Percentiles rank a stretch among this genome's conserved stretches.
phyloP scores from a whole-genome alignment of 176 grass and related monocot genomes.

The Themeda triandra region DNA sequence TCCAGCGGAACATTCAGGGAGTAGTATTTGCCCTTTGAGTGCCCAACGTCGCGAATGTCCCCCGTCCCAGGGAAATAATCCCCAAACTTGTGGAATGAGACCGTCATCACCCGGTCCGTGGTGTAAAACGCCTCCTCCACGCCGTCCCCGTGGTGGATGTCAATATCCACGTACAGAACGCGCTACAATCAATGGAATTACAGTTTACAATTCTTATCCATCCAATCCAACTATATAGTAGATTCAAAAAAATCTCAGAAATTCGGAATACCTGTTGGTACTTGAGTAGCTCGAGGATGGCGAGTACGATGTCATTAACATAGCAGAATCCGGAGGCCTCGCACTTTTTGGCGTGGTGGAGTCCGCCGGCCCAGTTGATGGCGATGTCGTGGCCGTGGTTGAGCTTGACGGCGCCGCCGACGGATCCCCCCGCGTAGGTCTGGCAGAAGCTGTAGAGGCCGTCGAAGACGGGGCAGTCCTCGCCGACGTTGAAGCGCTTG shows the following conservation, averaged over 20 bases:
- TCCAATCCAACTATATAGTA: not conserved
- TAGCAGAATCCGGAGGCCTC: slow-evolving; percentile 96
- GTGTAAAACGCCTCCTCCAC: slow-evolving; percentile 98
- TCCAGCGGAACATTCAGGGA: slow-evolving; percentile 85
- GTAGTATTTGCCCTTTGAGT: slow-evolving; percentile 78
- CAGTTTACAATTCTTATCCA: not conserved
- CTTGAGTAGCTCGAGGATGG: slow-evolving; percentile 91
- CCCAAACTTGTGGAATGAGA: slow-evolving; percentile 94
- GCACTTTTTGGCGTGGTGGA: slow-evolving; percentile 92
- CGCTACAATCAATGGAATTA: slow-evolving; percentile 38
- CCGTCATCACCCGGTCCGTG: slow-evolving; percentile 87
- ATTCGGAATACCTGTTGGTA: slow-evolving; percentile 43
- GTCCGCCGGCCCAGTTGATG: slow-evolving; percentile 93
- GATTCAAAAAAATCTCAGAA: not conserved
- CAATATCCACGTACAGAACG: slow-evolving; percentile 91
- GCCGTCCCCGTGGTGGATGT: slow-evolving; percentile 95
- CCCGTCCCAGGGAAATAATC: slow-evolving; percentile 96
- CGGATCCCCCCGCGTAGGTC: slow-evolving; percentile 81
- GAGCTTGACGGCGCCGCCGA: slow-evolving; percentile 72
- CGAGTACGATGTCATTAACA: slow-evolving; percentile 96
- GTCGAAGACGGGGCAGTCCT: slow-evolving; percentile 92
- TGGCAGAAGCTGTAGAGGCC: slow-evolving; percentile 80
- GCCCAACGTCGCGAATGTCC: slow-evolving; percentile 59
- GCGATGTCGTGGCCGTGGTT: slow-evolving; percentile 95
- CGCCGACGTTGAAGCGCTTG: slow-evolving; percentile 78